Conservation (phyloP, 2,329 filamentous ascomycete species). For the Scedosporium dehoogii region DNA sequence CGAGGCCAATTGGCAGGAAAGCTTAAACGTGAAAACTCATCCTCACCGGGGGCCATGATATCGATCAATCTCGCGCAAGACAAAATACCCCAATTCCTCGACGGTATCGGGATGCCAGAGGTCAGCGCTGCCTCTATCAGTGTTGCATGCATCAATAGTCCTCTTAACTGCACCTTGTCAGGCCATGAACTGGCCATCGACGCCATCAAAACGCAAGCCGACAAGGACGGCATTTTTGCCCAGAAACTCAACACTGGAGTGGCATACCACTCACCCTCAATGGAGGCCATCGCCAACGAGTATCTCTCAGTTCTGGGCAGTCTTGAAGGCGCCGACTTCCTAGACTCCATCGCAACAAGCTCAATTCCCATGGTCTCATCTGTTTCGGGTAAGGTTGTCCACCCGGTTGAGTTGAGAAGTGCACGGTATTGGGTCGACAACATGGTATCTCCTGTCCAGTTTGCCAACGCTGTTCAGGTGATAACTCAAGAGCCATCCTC, state of each 20-base stretch:
- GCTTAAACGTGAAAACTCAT: background rate
- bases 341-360: background rate
- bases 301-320: conserved; percentile 15
- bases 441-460: conserved; percentile 20
- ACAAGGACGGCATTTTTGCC: conserved; percentile 12
- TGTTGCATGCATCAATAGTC: conserved; percentile 29
- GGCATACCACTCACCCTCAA: conserved; percentile 22
- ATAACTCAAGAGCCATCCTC: background rate
- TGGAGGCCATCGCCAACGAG: conserved; percentile 15
- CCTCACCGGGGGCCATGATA: conserved; percentile 18
- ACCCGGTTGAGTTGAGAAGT: background rate
- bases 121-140: conserved; percentile 10
- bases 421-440: conserved; percentile 20
- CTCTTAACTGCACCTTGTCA: conserved; percentile 23
- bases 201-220: background rate
- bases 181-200: conserved; percentile 19
- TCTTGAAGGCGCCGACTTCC: background rate
- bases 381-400: conserved; percentile 5
- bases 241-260: conserved; percentile 11
- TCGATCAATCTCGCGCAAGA: conserved; percentile 17
- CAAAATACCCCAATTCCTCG: conserved; percentile 6
- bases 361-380: conserved; percentile 9
- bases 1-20: conserved; percentile 15
- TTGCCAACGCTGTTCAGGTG: conserved; percentile 11
- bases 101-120: conserved; percentile 2